Evolutionary conservation across 768 basidiomycete species (phyloP).

Genomic region (Neoboletus magnificus): DNA sequence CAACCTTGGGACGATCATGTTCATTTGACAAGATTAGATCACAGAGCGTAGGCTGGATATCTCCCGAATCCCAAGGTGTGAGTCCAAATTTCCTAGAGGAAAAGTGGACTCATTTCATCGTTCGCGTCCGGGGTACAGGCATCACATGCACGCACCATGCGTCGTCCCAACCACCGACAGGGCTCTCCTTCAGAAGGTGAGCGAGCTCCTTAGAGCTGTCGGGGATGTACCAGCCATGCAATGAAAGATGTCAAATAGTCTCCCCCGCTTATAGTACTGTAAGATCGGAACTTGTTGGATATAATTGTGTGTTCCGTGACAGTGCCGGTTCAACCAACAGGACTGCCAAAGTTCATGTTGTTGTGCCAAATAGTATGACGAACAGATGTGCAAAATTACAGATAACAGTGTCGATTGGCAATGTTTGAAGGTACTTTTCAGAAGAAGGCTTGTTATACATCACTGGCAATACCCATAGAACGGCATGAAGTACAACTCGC

Average conservation of each 20-base stretch:
- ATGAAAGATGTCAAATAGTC: background rate
- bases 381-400: background rate
- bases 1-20: constrained; percentile 41
- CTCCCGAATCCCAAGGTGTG: constrained; percentile 64
- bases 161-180: constrained; percentile 18
- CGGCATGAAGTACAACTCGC: background rate
- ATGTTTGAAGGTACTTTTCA: background rate
- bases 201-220: background rate
- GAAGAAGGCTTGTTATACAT: background rate
- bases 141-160: constrained; percentile 12
- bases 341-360: background rate
- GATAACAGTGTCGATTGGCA: background rate
- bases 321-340: background rate
- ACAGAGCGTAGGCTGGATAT: constrained; percentile 51
- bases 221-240: background rate
- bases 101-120: background rate
- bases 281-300: background rate
- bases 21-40: constrained; percentile 47
- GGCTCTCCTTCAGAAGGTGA: constrained; percentile 11
- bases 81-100: constrained; percentile 41
- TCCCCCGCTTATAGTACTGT: background rate
- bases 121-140: background rate
- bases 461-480: background rate
- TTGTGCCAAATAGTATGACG: background rate
- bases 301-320: background rate